phyloP scores from a whole-genome alignment of 225 moss, liverwort and hornwort species.

The Polytrichum formosum region DNA sequence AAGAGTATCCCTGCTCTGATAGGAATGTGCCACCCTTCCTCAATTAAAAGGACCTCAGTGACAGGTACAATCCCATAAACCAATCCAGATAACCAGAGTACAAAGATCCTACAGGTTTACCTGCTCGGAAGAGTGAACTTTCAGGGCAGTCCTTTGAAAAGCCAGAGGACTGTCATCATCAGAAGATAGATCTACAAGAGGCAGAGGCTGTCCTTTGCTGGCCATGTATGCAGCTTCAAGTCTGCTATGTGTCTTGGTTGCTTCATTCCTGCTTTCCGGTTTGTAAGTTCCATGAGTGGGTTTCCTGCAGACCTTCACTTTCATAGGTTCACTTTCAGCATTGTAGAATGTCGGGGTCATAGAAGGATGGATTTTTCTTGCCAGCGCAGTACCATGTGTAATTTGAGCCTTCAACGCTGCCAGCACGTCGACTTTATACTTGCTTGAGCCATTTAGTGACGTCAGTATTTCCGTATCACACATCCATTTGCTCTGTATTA shows the following conservation, averaged over 20 bases:
- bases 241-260: neutral
- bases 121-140: slow-evolving; percentile 8
- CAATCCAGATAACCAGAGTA: neutral
- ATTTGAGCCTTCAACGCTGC: neutral
- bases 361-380: neutral
- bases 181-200: slow-evolving; percentile 15
- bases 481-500: slow-evolving; percentile 7
- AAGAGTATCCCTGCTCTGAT: neutral
- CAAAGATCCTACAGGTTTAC: neutral
- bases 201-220: slow-evolving; percentile 18
- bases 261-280: neutral
- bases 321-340: neutral
- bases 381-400: neutral
- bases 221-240: slow-evolving; percentile 18
- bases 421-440: neutral
- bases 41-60: neutral
- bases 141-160: slow-evolving; percentile 12
- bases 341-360: neutral
- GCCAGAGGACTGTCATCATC: slow-evolving; percentile 25
- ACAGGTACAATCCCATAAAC: slow-evolving; percentile 1
- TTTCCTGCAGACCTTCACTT: neutral
- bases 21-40: neutral
- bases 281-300: neutral
- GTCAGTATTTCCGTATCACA: slow-evolving; percentile 13
- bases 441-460: slow-evolving; percentile 16